Evolutionary conservation across 2,329 filamentous ascomycete genomes (phyloP).

Genomic region (Dactylella cylindrospora): DNA sequence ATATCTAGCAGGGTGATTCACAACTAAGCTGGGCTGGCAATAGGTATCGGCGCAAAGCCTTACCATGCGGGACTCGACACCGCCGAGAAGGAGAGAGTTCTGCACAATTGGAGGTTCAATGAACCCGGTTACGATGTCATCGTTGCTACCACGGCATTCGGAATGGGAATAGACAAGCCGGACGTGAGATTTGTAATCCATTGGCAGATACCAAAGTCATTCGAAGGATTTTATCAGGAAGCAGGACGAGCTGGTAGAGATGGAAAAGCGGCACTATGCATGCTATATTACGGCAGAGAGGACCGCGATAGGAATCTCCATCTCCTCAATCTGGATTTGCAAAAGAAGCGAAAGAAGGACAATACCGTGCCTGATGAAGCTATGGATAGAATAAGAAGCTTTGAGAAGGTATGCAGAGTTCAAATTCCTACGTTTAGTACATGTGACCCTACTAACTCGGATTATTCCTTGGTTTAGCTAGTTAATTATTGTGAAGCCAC

Average conservation of each 20-base stretch:
- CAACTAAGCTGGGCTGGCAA: constrained; percentile 56
- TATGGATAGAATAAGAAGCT: too few relatives aligned
- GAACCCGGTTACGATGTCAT: constrained; percentile 80
- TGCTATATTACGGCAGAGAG: constrained; percentile 89
- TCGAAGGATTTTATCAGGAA: constrained; percentile 98
- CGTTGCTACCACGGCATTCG: constrained; percentile 96
- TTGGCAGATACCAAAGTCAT: constrained; percentile 84
- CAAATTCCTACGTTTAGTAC: too few relatives aligned
- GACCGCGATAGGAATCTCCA: too few relatives aligned
- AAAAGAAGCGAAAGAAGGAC: too few relatives aligned
- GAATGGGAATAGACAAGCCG: constrained; percentile 99
- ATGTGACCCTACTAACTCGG: too few relatives aligned
- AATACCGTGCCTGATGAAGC: too few relatives aligned
- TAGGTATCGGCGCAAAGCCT: constrained; percentile 76
- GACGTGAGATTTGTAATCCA: constrained; percentile 97
- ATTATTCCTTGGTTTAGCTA: too few relatives aligned
- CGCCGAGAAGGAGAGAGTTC: constrained; percentile 68
- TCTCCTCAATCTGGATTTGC: too few relatives aligned
- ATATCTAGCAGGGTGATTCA: too few relatives aligned
- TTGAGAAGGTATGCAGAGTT: too few relatives aligned
- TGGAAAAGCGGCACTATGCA: constrained; percentile 81
- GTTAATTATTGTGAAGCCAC: too few relatives aligned
- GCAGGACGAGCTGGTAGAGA: constrained; percentile 93
- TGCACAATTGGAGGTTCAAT: constrained; percentile 82
- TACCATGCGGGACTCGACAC: constrained; percentile 81